Base-by-base conservation (phyloP, 225 moss, liverwort and hornwort genomes). In the Marchantia polymorpha region DNA sequence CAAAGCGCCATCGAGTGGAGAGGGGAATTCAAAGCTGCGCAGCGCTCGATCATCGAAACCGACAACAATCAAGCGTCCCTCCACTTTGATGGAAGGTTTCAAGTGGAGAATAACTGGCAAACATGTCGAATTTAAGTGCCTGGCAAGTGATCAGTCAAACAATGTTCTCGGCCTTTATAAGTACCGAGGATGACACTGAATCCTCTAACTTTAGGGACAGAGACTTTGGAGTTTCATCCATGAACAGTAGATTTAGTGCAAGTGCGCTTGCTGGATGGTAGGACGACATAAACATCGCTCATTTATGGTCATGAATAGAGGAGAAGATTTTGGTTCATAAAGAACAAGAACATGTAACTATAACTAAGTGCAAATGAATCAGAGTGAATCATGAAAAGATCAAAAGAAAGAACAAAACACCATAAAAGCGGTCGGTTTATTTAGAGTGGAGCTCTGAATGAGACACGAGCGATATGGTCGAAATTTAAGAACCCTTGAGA, bases 121-220 rank as follows among this genome's bases (percentile, higher is more conserved):
- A 73, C 73, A 54, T 53, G 15, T 50, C 7, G 52, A 27, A n/a
- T 14, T 73, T 7, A 51, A 72, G 0, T 72, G 20, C 7, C 72
- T 72, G 72, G 13, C n/a, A 17, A 50, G 51, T 25, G 20, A 72
- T 72, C 72, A 23, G 72, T 70, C 70, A 8, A 23, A 27, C 64
- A 23, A 64, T 64, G 64, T 23, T 3, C 26, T 7, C 64, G 64
- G 16, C 69, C 17, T 66, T 16, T 66, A 23, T 49, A 17, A 51
- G 30, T 48, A 72, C 71, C 11, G 47, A n/a, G 29, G 12, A 75
- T 55, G 74, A 59, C 74, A 54, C 14, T 17, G 56, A 53, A 27
- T 27, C 58, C 55, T 30, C 74, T 75, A 75, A 75, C 19, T 59
- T 75, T 75, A 75, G 74, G 27, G 74, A 59, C 55, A 26, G 8